Conservation (phyloP, 352 stramenopile genomes). For the Pythium phragmiticola region DNA sequence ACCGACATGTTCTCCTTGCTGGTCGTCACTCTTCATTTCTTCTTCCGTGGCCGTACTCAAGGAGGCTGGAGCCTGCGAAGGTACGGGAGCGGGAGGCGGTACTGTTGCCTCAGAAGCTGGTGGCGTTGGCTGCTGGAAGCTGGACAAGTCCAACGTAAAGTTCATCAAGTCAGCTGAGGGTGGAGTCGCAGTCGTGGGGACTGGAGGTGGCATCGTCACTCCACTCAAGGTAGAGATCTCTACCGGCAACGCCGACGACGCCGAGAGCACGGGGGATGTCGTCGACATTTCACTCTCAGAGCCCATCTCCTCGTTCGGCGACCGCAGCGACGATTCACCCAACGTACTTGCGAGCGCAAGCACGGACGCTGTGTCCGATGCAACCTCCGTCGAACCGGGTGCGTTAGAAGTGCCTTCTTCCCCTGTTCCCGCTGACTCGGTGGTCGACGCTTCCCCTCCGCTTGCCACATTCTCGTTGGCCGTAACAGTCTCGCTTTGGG, state of each 20-base stretch:
- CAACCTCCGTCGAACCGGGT: slow-evolving; percentile 18
- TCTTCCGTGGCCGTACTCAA: slow-evolving; percentile 5
- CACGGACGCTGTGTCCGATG: slow-evolving; percentile 72
- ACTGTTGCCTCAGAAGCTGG: slow-evolving; percentile 18
- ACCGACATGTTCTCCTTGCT: slow-evolving; percentile 1
- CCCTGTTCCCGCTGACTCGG: neutral
- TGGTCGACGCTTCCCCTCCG: neutral
- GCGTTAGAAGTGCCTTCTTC: neutral
- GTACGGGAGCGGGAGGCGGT: neutral
- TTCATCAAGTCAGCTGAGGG: slow-evolving; percentile 59
- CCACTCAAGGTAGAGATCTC: slow-evolving; percentile 13
- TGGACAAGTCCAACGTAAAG: slow-evolving; percentile 80
- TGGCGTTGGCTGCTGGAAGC: slow-evolving; percentile 33
- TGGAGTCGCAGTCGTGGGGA: slow-evolving; percentile 26
- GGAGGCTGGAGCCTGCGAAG: neutral
- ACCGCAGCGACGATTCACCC: slow-evolving; percentile 76
- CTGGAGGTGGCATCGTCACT: slow-evolving; percentile 32
- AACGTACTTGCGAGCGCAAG: slow-evolving; percentile 82
- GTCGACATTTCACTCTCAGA: slow-evolving; percentile 39
- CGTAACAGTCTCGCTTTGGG: no score
- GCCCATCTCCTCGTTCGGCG: slow-evolving; percentile 56
- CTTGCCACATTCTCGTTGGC: no score
- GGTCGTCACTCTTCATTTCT: slow-evolving; percentile 24
- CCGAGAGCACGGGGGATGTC: slow-evolving; percentile 25
- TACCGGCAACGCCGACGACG: neutral